Conservation (phyloP, 805 yeast genomes). For the Candida morakotiae region DNA sequence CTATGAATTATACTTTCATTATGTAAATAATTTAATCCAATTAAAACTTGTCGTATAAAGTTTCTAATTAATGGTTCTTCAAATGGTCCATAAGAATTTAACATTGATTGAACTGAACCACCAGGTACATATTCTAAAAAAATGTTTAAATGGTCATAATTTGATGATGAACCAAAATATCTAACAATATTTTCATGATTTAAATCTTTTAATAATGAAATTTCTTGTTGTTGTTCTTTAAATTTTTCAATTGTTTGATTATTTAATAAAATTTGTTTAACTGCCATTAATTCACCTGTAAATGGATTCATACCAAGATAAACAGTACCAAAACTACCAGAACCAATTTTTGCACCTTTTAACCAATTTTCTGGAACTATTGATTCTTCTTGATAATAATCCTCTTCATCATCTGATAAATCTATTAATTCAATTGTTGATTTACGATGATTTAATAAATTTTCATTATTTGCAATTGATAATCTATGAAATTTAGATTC, state of each 20-base stretch:
- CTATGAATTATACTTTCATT: constrained; percentile 75
- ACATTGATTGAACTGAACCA: constrained; percentile 59
- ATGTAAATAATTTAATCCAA: constrained; percentile 73
- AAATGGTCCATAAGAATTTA: constrained; percentile 71
- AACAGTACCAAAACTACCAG: constrained; percentile 93
- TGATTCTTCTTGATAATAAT: constrained; percentile 7
- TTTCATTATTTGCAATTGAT: constrained; percentile 11
- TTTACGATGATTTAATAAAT: constrained; percentile 24
- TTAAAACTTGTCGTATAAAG: constrained; percentile 70
- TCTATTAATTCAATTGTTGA: constrained; percentile 47
- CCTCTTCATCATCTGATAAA: constrained; percentile 38
- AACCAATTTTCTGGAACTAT: constrained; percentile 74
- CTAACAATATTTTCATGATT: constrained; percentile 92
- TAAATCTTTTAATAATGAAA: constrained; percentile 68
- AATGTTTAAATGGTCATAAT: constrained; percentile 67
- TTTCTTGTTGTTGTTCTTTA: constrained; percentile 80
- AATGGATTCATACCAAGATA: constrained; percentile 86
- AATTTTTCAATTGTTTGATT: constrained; percentile 6
- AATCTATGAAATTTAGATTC: constrained; percentile 15
- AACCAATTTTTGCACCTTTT: constrained; percentile 88
- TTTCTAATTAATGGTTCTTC: constrained; percentile 72
- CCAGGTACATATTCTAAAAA: constrained; percentile 62
- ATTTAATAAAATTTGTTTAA: constrained; percentile 83
- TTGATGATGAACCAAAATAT: constrained; percentile 83
- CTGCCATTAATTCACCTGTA: constrained; percentile 96